These are phyloP conservation scores for Galerina marginata DNA, from an alignment of 768 basidiomycete species.

Conservation along the genomic window DNA sequence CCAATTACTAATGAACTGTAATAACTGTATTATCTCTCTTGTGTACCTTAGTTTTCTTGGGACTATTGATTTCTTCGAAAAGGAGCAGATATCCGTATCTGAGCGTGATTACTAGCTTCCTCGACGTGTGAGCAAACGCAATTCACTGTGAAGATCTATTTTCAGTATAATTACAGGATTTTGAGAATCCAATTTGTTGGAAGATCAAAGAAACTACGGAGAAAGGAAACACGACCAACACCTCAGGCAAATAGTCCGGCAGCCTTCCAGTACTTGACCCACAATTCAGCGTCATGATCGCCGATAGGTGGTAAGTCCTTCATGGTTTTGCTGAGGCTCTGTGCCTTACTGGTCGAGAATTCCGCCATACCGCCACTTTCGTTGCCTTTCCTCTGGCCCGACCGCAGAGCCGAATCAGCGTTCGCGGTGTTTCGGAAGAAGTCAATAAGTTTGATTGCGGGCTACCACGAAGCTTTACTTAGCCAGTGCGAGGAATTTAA, in stretches of 20 bases:
- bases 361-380: slow-evolving; percentile 24
- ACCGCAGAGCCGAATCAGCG: slow-evolving; percentile 21
- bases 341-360: slow-evolving; percentile 24
- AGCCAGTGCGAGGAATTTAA: neutral
- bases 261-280: slow-evolving; percentile 30
- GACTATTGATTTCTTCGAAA: too few relatives aligned
- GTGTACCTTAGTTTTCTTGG: too few relatives aligned
- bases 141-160: too few relatives aligned
- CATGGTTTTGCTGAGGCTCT: slow-evolving; percentile 23
- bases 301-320: slow-evolving; percentile 17
- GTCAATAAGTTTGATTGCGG: slow-evolving; percentile 37
- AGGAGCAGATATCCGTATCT: too few relatives aligned
- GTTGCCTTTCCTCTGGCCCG: slow-evolving; percentile 4
- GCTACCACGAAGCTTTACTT: slow-evolving; percentile 23
- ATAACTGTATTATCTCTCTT: too few relatives aligned
- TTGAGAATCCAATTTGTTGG: too few relatives aligned
- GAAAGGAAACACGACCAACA: neutral
- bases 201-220: too few relatives aligned
- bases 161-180: too few relatives aligned
- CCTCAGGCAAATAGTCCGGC: slow-evolving; percentile 14
- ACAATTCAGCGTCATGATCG: slow-evolving; percentile 16
- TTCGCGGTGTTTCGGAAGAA: slow-evolving; percentile 29
- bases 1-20: too few relatives aligned
- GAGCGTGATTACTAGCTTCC: too few relatives aligned
- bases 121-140: too few relatives aligned